Conservation (phyloP, 2,329 filamentous ascomycete species). For the Xylariaceae sp. region DNA sequence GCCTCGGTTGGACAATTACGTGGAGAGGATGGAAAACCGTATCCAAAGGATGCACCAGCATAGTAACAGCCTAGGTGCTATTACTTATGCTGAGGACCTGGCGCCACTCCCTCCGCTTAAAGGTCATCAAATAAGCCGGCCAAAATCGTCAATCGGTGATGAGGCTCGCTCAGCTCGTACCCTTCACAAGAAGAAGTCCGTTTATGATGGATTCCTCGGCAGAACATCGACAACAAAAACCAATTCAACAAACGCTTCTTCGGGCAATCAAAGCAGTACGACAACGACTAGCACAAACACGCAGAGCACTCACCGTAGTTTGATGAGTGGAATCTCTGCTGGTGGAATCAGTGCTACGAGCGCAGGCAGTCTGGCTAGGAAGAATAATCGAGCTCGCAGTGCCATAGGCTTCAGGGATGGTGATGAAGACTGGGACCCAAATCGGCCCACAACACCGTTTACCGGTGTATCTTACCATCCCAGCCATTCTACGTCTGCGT, state of each 20-base stretch:
- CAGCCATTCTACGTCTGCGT: conserved; percentile 65
- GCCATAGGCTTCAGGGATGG: conserved; percentile 58
- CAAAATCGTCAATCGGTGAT: conserved; percentile 56
- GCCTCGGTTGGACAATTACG: conserved; percentile 78
- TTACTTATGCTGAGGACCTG: conserved; percentile 36
- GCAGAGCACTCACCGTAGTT: conserved; percentile 72
- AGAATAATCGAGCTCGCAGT: conserved; percentile 62
- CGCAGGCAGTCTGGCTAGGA: conserved; percentile 84
- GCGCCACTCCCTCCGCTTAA: conserved; percentile 43
- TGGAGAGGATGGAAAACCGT: conserved; percentile 85
- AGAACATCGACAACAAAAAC: conserved; percentile 88
- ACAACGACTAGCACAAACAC: conserved; percentile 66
- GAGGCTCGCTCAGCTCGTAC: conserved; percentile 41
- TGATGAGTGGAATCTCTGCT: conserved; percentile 93
- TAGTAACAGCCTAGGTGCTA: conserved; percentile 45
- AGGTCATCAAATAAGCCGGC: conserved; percentile 47
- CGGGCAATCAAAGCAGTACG: conserved; percentile 62
- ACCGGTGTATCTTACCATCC: conserved; percentile 87
- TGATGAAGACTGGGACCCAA: conserved; percentile 41
- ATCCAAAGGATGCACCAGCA: conserved; percentile 69
- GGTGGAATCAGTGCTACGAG: conserved; percentile 91
- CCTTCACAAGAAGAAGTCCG: conserved; percentile 65
- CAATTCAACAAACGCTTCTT: conserved; percentile 73
- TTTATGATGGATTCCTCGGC: conserved; percentile 70
- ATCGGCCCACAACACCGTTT: conserved; percentile 60